Evolutionary conservation across 2,329 filamentous ascomycete genomes (phyloP).

Genomic region (Colletotrichum simmondsii): DNA sequence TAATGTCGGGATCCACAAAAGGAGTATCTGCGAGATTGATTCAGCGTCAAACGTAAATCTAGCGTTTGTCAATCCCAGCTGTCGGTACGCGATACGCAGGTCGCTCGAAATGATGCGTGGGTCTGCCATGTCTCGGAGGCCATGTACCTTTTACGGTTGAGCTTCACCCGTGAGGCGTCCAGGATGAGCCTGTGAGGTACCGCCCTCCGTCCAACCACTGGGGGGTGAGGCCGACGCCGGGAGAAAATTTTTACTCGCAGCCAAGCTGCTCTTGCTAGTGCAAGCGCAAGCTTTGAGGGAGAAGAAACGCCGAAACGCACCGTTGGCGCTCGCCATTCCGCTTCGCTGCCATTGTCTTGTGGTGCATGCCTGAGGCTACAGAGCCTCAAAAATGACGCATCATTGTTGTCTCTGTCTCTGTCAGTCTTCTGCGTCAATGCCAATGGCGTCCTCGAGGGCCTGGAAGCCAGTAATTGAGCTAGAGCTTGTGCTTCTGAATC

Average conservation of each 20-base stretch:
- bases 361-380: conserved; percentile 30
- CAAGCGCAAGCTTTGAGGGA: neutral
- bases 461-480: neutral
- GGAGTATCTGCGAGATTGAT: conserved; percentile 30
- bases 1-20: conserved; percentile 27
- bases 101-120: conserved; percentile 8
- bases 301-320: conserved; percentile 24
- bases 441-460: neutral
- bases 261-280: conserved; percentile 1
- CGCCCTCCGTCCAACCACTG: neutral
- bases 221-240: neutral
- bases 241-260: neutral
- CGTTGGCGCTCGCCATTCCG: conserved; percentile 16
- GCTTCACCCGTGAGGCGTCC: neutral
- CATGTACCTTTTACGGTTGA: conserved; percentile 4
- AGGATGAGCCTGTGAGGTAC: neutral
- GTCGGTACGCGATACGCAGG: conserved; percentile 22
- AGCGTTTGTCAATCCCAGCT: conserved; percentile 26
- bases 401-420: neutral
- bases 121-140: conserved; percentile 1
- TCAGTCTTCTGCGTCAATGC: neutral
- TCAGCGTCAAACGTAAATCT: conserved; percentile 30
- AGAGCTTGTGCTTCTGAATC: conserved; percentile 16
- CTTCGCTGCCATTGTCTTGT: conserved; percentile 5
- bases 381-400: conserved; percentile 35